Evolutionary conservation across 169 alveolate genomes (phyloP), one percentile per base, ranked within the genome.

Genomic region (Plasmodium chabaudi): DNA sequence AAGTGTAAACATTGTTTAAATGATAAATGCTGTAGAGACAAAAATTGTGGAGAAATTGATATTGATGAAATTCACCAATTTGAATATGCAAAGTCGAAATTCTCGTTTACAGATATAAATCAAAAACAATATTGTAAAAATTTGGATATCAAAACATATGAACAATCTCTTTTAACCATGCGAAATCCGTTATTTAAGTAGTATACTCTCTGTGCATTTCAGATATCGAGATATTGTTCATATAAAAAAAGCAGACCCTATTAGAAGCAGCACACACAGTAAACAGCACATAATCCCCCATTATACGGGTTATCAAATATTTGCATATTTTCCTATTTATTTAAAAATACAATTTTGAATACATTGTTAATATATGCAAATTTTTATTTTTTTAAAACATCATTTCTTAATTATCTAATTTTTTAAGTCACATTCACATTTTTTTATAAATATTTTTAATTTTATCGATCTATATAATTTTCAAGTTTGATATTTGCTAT

Each of bases 31-130:
- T 75, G 88, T 63, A 47, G 59, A n/a, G 88, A 75, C 56, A 75
- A 75, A 67, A 75, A 64, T 57, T 75, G 88, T 21, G 88, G 61
- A n/a, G 88, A 75, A 63, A 75, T 75, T 44, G 88, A 75, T 57
- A 75, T 75, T 13, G 88, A 75, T 39, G 88, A 75, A 63, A 63
- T 63, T 39, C 88, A 75, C 44, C 77, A 75, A 25, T 23, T 63
- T 17, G 88, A 56, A 21, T 75, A 75, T 75, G 88, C 61, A 44
- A 75, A 75, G 42, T 46, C 55, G 23, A 44, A 75, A 34, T 34
- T 75, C 9, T 74, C 88, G 9, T 42, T 73, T 27, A 42, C 72
- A 34, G 64, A 51, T 42, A 55, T 63, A 15, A 47, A 75, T 17
- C 65, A 64, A 68, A 75, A 75, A 34, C 75, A 73, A 10, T 75